Evolutionary conservation across 441 rosid species (phyloP), one percentile per base, ranked within the genome.

Genomic region (Omphalea diandra): DNA sequence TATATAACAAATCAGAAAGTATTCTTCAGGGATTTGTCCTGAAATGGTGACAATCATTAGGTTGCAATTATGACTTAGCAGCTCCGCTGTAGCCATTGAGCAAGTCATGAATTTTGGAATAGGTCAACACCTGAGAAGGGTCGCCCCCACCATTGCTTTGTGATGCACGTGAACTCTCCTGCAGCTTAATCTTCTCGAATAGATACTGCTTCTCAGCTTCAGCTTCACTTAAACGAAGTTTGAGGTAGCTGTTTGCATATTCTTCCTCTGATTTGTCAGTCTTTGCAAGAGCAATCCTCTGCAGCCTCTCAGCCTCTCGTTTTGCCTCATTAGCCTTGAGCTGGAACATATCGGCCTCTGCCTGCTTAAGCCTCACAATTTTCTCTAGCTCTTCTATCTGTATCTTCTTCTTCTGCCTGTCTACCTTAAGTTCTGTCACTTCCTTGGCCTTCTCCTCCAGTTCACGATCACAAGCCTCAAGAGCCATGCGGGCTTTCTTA

Each of bases 271-370:
- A 87, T 75, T 88, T 93, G 55, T 95, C 97, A 40, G 88, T 83
- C 74, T 92, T 94, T 29, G 96, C 97, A 43, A 90, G 91, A 55
- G 90, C 89, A 60, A 94, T 90, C 76, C 96, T 87, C 81, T 90
- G 96, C 75, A 92, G 79, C 83, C 94, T 87, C 80, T 90, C 99
- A 3, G 93, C 94, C 73, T 94, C 98, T 69, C 85, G 79, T 77
- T 91, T 94, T 10, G 98, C 98, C 71, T 88, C 98, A 43, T 85
- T 86, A 68, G 98, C 98, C 80, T 94, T 94, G 14, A 87, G 76
- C 85, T 95, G 99, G 86, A 90, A 95, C 99, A 95, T 95, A 71
- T 95, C 97, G 3, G 99, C 94, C 81, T 92, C 99, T 18, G 99
- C 98, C 77, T 85, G 93, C 67, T 92, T 95, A 65, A 92, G 95